These are phyloP conservation scores for Suillus weaverae DNA, from an alignment of 768 basidiomycete genomes.

Conservation along the genomic window DNA sequence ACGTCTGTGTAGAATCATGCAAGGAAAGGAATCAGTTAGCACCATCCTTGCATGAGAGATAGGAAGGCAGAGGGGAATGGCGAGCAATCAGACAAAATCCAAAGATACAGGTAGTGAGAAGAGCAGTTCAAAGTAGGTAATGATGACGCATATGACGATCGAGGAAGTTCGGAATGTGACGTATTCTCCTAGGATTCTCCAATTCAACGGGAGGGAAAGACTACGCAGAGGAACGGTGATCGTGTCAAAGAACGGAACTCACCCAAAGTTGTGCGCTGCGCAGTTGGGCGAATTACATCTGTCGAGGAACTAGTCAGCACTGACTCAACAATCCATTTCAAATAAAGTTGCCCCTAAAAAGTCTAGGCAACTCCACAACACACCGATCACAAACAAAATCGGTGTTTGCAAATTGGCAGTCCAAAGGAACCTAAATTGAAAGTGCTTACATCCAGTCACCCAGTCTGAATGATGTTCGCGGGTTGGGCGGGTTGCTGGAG, in stretches of 20 bases:
- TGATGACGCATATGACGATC: slow-evolving; percentile 17
- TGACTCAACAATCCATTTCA: slow-evolving; percentile 18
- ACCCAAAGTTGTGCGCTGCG: slow-evolving; percentile 86
- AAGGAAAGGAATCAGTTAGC: slow-evolving; percentile 50
- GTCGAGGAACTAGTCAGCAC: slow-evolving; percentile 17
- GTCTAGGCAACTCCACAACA: slow-evolving; percentile 3
- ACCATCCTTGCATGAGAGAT: slow-evolving; percentile 26
- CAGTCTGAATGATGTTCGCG: slow-evolving; percentile 60
- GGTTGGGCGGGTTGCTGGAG: slow-evolving; percentile 72
- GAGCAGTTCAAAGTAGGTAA: slow-evolving; percentile 30
- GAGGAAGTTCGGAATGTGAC: neutral
- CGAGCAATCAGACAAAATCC: neutral
- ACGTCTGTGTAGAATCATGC: slow-evolving; percentile 60
- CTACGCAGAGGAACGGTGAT: neutral
- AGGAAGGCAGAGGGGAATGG: slow-evolving; percentile 14
- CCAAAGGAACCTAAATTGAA: slow-evolving; percentile 15
- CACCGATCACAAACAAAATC: slow-evolving; percentile 19
- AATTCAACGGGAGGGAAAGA: neutral
- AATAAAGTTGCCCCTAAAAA: slow-evolving; percentile 16
- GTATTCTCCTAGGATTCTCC: neutral
- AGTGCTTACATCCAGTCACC: slow-evolving; percentile 77
- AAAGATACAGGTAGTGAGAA: slow-evolving; percentile 14
- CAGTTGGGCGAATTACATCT: slow-evolving; percentile 72
- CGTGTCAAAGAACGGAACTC: slow-evolving; percentile 34
- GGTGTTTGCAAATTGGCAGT: slow-evolving; percentile 3